Percentiles rank a stretch among this genome's conserved stretches.
phyloP scores from a whole-genome alignment of 2,329 filamentous ascomycete species.

The Ophiostoma novo-ulmi region DNA sequence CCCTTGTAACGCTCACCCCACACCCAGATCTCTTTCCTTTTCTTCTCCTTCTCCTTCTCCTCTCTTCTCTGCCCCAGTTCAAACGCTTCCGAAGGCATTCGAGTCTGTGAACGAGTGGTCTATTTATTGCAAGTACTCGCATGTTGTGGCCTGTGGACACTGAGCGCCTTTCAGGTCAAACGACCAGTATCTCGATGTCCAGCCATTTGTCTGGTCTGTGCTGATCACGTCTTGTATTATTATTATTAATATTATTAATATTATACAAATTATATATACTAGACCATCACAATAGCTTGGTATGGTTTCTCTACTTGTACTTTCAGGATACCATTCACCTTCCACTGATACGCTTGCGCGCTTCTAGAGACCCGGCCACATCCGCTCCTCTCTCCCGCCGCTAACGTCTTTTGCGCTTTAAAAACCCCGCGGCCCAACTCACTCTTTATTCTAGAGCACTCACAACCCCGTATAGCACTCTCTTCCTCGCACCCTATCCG shows the following conservation, averaged over 20 bases:
- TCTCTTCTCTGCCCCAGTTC: background rate
- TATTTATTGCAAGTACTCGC: background rate
- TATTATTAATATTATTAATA: background rate
- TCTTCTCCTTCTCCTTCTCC: background rate
- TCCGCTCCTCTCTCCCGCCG: constrained; percentile 9
- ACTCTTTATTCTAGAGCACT: background rate
- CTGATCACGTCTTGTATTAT: background rate
- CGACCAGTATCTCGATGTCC: background rate
- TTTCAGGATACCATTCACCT: background rate
- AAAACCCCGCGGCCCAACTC: constrained; percentile 3
- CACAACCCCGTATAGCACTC: background rate
- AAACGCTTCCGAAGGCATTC: background rate
- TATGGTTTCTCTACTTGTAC: background rate
- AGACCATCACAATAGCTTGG: background rate
- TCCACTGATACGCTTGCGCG: background rate
- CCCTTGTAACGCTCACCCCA: background rate
- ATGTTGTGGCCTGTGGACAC: background rate
- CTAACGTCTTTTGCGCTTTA: constrained; percentile 6
- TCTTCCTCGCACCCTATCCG: background rate
- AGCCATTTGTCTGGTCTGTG: background rate
- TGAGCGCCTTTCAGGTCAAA: background rate
- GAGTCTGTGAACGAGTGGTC: background rate
- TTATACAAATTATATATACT: background rate
- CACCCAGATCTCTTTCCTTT: background rate
- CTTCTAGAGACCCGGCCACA: constrained; percentile 4